Conservation (phyloP, 306 rosid species). For the Cicer bijugum region DNA sequence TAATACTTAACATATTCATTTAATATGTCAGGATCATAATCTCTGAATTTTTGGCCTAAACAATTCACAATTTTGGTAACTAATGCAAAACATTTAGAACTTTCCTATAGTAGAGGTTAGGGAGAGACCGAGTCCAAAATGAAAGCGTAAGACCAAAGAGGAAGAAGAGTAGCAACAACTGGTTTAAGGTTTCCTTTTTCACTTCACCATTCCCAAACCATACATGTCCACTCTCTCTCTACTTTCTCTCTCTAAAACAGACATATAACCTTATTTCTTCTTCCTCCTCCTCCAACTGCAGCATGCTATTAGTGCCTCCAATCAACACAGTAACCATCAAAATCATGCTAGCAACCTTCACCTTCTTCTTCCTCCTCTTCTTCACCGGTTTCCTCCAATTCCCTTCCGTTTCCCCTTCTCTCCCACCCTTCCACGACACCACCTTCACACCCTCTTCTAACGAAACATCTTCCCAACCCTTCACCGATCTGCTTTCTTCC, state of each 20-base stretch:
- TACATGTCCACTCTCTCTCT: background rate
- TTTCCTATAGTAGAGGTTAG: too few species aligned
- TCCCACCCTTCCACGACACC: slow-evolving; percentile 38
- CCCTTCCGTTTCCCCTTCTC: slow-evolving; percentile 58
- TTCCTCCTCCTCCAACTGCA: slow-evolving; percentile 35
- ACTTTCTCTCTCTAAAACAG: slow-evolving; percentile 7
- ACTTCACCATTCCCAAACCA: background rate
- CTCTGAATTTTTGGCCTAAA: too few species aligned
- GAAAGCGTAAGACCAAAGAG: slow-evolving; percentile 4
- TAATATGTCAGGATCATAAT: too few species aligned
- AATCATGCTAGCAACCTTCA: slow-evolving; percentile 56
- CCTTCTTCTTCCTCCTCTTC: slow-evolving; percentile 66
- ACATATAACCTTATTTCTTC: background rate
- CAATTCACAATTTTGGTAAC: too few species aligned
- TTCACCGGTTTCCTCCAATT: slow-evolving; percentile 67
- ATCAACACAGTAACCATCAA: slow-evolving; percentile 56
- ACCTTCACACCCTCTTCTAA: slow-evolving; percentile 17
- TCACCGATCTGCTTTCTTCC: slow-evolving; percentile 64
- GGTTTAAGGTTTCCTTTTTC: background rate
- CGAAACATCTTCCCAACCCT: slow-evolving; percentile 49
- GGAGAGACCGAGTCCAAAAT: background rate
- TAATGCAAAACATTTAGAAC: background rate
- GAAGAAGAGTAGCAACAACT: background rate
- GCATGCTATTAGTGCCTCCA: slow-evolving; percentile 63
- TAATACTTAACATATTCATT: too few species aligned